These are phyloP conservation scores for Neofusicoccum ribis DNA, from an alignment of 2,329 filamentous ascomycete species.

Conservation along the genomic window DNA sequence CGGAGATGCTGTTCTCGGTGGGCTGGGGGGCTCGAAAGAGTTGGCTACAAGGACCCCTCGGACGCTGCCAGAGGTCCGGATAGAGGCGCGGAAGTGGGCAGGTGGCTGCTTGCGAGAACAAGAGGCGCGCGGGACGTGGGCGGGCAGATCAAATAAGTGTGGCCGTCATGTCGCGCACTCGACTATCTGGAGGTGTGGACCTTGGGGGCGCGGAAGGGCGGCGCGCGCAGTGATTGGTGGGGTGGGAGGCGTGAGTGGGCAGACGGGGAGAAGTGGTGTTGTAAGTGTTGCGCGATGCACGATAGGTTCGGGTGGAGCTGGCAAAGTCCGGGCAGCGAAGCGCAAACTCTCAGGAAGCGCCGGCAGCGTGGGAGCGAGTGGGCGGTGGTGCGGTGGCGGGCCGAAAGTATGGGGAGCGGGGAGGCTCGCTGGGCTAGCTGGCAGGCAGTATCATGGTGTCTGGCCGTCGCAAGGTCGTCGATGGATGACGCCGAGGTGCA, in stretches of 20 bases:
- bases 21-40: neutral
- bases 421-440: neutral
- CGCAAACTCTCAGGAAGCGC: neutral
- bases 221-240: neutral
- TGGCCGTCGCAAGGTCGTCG: neutral
- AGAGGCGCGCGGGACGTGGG: neutral
- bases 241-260: neutral
- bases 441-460: neutral
- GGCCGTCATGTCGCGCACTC: neutral
- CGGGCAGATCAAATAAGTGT: conserved; percentile 2
- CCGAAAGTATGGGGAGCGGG: conserved; percentile 12
- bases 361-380: neutral
- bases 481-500: conserved; percentile 12
- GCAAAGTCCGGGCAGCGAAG: neutral
- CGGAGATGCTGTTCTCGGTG: neutral
- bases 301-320: conserved; percentile 2
- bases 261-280: conserved; percentile 5
- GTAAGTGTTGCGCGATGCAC: neutral
- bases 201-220: neutral
- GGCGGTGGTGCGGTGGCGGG: neutral
- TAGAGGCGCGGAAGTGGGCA: neutral
- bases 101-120: neutral
- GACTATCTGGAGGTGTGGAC: neutral
- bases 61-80: neutral
- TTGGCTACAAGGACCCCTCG: neutral